Conservation (phyloP, 2,329 filamentous ascomycete species). For the Rhynchosporium secalis region DNA sequence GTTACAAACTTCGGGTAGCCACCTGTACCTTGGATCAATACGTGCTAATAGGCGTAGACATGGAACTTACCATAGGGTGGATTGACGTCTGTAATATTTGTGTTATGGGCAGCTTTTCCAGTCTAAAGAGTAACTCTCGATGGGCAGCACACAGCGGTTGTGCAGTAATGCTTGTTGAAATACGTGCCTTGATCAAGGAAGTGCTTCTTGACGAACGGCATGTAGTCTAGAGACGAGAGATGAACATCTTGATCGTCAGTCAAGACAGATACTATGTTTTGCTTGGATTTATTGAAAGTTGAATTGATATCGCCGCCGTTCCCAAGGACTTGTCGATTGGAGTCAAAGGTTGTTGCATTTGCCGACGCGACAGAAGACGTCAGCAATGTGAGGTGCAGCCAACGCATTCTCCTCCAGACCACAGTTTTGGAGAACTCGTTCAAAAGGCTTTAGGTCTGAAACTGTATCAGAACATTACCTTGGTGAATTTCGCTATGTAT, state of each 20-base stretch:
- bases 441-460: no score
- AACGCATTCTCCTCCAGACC: background rate
- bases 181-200: slow-evolving; percentile 53
- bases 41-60: background rate
- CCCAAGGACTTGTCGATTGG: slow-evolving; percentile 1
- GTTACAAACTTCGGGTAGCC: slow-evolving; percentile 65
- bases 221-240: slow-evolving; percentile 57
- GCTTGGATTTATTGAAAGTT: slow-evolving; percentile 25
- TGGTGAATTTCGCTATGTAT: background rate
- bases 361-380: background rate
- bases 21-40: slow-evolving; percentile 37
- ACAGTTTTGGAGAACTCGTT: no score
- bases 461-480: background rate
- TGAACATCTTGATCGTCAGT: slow-evolving; percentile 65
- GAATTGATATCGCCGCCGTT: background rate
- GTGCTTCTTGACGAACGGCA: slow-evolving; percentile 53
- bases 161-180: slow-evolving; percentile 59
- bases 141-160: slow-evolving; percentile 60
- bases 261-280: slow-evolving; percentile 61
- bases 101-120: slow-evolving; percentile 61
- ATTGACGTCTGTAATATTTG: slow-evolving; percentile 53
- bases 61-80: slow-evolving; percentile 49
- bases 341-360: background rate
- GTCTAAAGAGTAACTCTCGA: slow-evolving; percentile 60
- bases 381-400: background rate